Percentiles rank a stretch among this genome's conserved stretches.
phyloP scores from a whole-genome alignment of 139 green algal species.

The Spirogloea muscicola region DNA sequence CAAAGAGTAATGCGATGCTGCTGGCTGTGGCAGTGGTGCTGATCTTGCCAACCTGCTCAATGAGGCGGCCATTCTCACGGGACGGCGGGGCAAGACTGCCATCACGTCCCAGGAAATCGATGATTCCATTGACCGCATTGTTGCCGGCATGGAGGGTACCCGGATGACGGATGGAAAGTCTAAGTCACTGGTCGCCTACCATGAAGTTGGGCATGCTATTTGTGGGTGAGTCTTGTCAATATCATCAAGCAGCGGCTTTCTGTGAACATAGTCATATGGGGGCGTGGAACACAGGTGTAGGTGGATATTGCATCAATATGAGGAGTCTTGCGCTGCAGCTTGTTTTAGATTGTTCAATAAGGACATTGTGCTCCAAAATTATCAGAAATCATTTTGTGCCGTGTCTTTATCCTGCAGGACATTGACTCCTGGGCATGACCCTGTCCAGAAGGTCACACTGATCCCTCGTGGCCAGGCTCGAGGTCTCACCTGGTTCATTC shows the following conservation, averaged over 20 bases:
- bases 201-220: slow-evolving; percentile 96
- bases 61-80: slow-evolving; percentile 96
- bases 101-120: slow-evolving; percentile 86
- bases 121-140: slow-evolving; percentile 91
- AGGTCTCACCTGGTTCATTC: slow-evolving; percentile 97
- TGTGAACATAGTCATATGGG: background rate
- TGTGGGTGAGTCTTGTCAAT: slow-evolving; percentile 67
- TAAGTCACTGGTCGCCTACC: slow-evolving; percentile 95
- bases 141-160: slow-evolving; percentile 96
- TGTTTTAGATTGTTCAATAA: background rate
- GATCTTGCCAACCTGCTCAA: slow-evolving; percentile 99
- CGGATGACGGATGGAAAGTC: slow-evolving; percentile 94
- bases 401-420: slow-evolving; percentile 52
- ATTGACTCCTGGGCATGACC: slow-evolving; percentile 89
- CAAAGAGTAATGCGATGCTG: too few relatives aligned
- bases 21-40: too few relatives aligned
- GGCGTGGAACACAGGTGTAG: slow-evolving; percentile 2
- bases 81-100: slow-evolving; percentile 72
- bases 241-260: background rate
- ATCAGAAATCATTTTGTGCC: background rate
- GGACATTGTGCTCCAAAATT: slow-evolving; percentile 1
- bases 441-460: slow-evolving; percentile 98
- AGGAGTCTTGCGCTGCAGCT: background rate
- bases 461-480: slow-evolving; percentile 92
- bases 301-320: background rate